phyloP scores from a whole-genome alignment of 108 stramenopile species.

The Skeletonema grethae region DNA sequence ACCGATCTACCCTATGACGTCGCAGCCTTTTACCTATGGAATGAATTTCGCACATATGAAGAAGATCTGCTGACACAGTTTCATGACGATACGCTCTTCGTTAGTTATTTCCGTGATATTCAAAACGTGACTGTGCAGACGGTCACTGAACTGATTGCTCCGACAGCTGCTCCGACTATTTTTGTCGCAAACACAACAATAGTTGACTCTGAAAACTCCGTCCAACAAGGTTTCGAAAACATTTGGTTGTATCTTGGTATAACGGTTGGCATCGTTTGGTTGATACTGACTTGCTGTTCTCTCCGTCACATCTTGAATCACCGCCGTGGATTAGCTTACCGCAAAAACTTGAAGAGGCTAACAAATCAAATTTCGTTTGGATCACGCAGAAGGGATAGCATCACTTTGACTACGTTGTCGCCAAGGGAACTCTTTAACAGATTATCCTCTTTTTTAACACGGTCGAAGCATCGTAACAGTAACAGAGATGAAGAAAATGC shows the following conservation, averaged over 20 bases:
- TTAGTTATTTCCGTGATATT: conserved; percentile 21
- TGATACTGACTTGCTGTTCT: conserved; percentile 10
- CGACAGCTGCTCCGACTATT: conserved; percentile 13
- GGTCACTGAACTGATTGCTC: conserved; percentile 14
- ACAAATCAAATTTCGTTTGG: neutral
- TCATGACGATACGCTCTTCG: conserved; percentile 16
- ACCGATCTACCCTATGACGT: conserved; percentile 20
- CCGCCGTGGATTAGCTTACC: neutral
- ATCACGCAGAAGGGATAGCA: neutral
- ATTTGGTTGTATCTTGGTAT: conserved; percentile 10
- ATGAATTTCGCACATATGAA: conserved; percentile 7
- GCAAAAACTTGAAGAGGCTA: neutral
- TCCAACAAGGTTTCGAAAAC: neutral
- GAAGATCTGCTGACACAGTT: neutral
- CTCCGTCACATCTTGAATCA: conserved; percentile 3
- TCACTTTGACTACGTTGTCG: too few species aligned
- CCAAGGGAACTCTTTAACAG: too few species aligned
- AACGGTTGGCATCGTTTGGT: conserved; percentile 19
- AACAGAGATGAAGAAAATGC: too few species aligned
- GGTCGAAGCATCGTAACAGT: too few species aligned
- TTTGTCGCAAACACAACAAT: neutral
- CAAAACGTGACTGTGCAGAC: conserved; percentile 3
- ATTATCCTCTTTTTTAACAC: too few species aligned
- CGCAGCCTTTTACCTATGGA: conserved; percentile 19
- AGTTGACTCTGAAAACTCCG: conserved; percentile 13